phyloP scores from a whole-genome alignment of 768 basidiomycete species.

The Calocybe indica region DNA sequence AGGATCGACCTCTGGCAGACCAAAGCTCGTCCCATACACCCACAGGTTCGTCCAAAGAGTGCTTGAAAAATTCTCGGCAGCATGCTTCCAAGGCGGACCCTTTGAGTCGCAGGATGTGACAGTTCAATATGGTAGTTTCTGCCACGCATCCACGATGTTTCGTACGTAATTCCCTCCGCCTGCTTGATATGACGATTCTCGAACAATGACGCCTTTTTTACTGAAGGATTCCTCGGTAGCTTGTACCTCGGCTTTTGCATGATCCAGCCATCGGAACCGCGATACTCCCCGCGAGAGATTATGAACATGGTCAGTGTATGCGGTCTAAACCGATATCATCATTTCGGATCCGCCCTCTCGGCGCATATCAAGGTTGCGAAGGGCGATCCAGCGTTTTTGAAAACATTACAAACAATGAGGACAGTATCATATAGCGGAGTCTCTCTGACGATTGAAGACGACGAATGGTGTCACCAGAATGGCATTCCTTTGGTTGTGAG shows the following conservation, averaged over 20 bases:
- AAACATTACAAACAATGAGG: no score
- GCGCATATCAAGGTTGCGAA: slow-evolving; percentile 55
- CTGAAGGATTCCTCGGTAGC: slow-evolving; percentile 33
- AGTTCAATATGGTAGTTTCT: slow-evolving; percentile 53
- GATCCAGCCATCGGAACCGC: slow-evolving; percentile 59
- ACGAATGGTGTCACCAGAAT: slow-evolving; percentile 61
- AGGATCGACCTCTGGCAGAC: slow-evolving; percentile 79
- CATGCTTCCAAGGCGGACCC: neutral
- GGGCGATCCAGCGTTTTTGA: slow-evolving; percentile 11
- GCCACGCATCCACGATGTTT: no score
- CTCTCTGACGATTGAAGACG: no score
- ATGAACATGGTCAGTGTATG: slow-evolving; percentile 62
- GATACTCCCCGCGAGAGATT: slow-evolving; percentile 64
- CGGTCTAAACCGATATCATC: slow-evolving; percentile 66
- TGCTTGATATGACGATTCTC: no score
- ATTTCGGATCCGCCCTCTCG: slow-evolving; percentile 65
- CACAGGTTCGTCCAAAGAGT: slow-evolving; percentile 62
- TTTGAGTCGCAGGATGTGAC: slow-evolving; percentile 62
- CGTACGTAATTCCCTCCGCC: no score
- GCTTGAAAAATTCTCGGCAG: slow-evolving; percentile 50
- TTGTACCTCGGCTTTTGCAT: slow-evolving; percentile 69
- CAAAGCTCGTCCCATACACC: slow-evolving; percentile 71
- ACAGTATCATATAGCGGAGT: no score
- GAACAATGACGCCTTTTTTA: no score
- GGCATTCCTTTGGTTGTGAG: slow-evolving; percentile 57